Evolutionary conservation across 306 rosid genomes (phyloP), one percentile per base, ranked within the genome.

Genomic region (Chamaecrista fasciculata): DNA sequence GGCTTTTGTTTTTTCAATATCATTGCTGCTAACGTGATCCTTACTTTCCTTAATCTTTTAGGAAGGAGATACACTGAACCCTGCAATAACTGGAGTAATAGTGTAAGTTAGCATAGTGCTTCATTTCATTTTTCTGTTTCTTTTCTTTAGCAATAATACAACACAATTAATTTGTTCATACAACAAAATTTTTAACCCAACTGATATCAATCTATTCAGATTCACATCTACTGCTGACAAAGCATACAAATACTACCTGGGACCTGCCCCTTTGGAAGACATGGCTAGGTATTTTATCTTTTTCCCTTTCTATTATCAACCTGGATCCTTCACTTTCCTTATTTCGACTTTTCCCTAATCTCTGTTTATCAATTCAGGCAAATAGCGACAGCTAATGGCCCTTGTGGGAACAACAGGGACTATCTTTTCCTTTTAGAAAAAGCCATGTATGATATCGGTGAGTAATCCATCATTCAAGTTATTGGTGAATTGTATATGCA

Each of bases 381-480:
- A 89, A 95, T 95, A 62, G 97, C 99, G 48, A 89, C 96, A 44
- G 97, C 99, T 12, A 8, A 7, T 67, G 99, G 99, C 0, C 99
- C 99, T n/a, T 91, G 93, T 18, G 99, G 99, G 39, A 89, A 95
- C 80, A 95, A 95, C 31, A 81, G 92, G 50, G 97, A 95, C 61
- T 95, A 95, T 53, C 51, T 95, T 62, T 95, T 91, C 77, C 79
- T 58, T 47, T 48, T 95, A 51, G 97, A 95, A 74, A 91, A 89
- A 68, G 97, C 99, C 69, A 43, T 95, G 99, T 66, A 62, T 62
- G 90, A 82, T 71, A 87, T 95, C 3, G 97, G 97, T 88, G 69
- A 73, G 82, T 78, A 29, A 5, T 37, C 47, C 10, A 16, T 4
- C 51, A 16, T 47, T 0, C 6, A 47, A 16, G 11, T 5, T 18